Evolutionary conservation across 192 early-diverging fungal species (phyloP), one percentile per base, ranked within the genome.

Genomic region (Piromyces sp.): DNA sequence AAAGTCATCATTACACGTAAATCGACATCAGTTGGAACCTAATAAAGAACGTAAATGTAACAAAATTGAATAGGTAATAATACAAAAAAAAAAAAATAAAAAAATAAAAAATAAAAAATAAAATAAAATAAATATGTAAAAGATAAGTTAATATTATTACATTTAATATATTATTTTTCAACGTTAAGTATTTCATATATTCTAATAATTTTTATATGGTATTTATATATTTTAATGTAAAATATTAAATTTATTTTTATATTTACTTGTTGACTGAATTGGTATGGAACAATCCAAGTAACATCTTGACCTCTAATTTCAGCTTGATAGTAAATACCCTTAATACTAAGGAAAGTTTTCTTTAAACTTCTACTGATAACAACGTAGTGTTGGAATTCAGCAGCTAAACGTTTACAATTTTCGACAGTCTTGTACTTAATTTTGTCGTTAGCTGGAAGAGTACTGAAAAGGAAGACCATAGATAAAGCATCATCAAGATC

Each of bases 291-390:
- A 79, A 99, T 89, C 97, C 97, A 99, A 33, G 93, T 97, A 33
- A 99, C 88, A 80, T 89, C 91, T 85, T 96, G 93, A 37, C 97
- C 97, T 86, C 94, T 92, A 86, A 99, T 94, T 80, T 97, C 96
- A n/a, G 94, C 96, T 88, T 97, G 96, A 87, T 98, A 99, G 88
- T 99, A 99, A 86, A 99, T 97, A 79, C 98, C 98, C 89, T 99
- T 99, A 92, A 99, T 97, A 17, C 95, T 96, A 79, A 99, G 87
- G 86, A 99, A 99, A 30, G 93, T 92, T 86, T 95, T 96, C 81
- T 93, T 93, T 81, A 99, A 87, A 81, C 90, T 87, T 79, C 92
- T 89, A 42, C 93, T 88, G 79, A 92, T 88, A 82, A 97, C 90
- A 12, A 97, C 89, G 83, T 96, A 97, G 85, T 95, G 94, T 87